Evolutionary conservation across 768 basidiomycete species (phyloP).

Genomic region (Leccinum pellstonianum): DNA sequence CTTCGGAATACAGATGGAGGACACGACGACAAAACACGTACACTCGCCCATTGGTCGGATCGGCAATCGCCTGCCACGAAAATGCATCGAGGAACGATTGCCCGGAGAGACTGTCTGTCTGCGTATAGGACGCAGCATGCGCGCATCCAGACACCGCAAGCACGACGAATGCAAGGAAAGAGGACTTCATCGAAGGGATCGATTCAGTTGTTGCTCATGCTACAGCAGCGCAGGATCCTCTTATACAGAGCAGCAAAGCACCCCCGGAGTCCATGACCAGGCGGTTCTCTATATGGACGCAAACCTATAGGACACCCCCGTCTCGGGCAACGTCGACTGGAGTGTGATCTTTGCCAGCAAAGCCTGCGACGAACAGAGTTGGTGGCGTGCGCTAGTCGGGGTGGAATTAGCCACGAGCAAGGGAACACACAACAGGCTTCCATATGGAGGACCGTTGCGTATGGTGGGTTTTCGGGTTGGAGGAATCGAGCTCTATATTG

Average conservation of each 20-base stretch:
- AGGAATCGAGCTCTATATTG: background rate
- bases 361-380: background rate
- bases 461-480: background rate
- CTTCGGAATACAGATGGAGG: background rate
- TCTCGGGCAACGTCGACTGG: background rate
- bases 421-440: background rate
- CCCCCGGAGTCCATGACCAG: background rate
- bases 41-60: constrained; percentile 38
- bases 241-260: constrained; percentile 11
- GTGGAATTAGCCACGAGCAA: background rate
- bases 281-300: background rate
- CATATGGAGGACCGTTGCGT: background rate
- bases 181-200: constrained; percentile 2
- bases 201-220: background rate
- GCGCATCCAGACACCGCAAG: constrained; percentile 7
- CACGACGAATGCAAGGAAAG: constrained; percentile 4
- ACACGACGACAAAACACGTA: constrained; percentile 8
- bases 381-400: background rate
- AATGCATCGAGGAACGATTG: constrained; percentile 42
- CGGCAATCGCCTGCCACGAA: constrained; percentile 29
- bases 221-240: background rate
- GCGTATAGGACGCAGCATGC: constrained; percentile 45
- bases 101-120: constrained; percentile 48
- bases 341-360: constrained; percentile 6
- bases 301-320: background rate